These are phyloP conservation scores for Solanum commersonii DNA, from an alignment of 257 asterid genomes.

Conservation along the genomic window DNA sequence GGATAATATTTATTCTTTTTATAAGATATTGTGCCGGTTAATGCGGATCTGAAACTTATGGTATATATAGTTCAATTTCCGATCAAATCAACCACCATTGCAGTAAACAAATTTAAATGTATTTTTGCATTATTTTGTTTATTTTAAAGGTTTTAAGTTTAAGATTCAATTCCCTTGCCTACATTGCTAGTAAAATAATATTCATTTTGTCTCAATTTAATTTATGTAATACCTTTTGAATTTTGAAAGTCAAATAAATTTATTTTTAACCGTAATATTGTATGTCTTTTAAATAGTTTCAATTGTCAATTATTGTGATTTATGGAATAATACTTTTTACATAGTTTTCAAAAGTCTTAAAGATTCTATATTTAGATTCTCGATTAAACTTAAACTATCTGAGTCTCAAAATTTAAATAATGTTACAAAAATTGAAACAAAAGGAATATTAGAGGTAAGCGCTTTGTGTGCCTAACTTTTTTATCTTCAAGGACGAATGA, in stretches of 20 bases:
- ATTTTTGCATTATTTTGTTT: neutral
- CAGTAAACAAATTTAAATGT: neutral
- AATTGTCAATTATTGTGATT: too few species aligned
- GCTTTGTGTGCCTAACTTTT: neutral
- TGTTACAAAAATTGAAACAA: too few species aligned
- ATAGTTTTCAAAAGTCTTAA: too few species aligned
- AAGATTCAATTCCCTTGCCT: neutral
- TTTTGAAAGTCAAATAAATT: neutral
- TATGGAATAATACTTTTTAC: too few species aligned
- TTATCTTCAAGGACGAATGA: neutral
- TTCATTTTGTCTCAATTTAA: neutral
- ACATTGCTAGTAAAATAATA: neutral
- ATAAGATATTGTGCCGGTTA: neutral
- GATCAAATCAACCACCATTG: neutral
- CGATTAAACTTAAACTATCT: too few species aligned
- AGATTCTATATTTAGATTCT: too few species aligned
- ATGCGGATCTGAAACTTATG: neutral
- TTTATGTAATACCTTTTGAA: too few species aligned
- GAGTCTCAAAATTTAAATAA: too few species aligned
- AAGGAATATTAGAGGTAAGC: neutral
- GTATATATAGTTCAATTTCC: neutral
- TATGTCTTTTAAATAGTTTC: too few species aligned
- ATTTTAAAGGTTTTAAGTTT: neutral
- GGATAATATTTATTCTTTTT: too few species aligned
- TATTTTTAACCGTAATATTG: rapidly evolving